Base-by-base conservation (phyloP, 352 stramenopile species). In the Pythium myriotylum region DNA sequence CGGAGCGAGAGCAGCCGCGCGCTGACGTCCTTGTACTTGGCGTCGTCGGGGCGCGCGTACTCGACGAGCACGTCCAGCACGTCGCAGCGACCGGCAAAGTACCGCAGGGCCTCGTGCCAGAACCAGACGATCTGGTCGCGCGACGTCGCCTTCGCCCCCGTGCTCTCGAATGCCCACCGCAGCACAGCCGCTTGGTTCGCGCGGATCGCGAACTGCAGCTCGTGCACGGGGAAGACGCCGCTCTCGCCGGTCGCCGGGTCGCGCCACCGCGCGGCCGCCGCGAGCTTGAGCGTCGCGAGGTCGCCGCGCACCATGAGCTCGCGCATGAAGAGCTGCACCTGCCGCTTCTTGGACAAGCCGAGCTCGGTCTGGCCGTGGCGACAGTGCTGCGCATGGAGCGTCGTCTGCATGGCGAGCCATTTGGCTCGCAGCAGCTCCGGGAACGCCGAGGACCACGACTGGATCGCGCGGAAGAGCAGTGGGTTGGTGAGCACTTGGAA, bases 271-370 rank as follows among this genome's bases (percentile, higher is more conserved):
- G 26, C 37, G 9, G 26, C 3, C 17, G n/a, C 7, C 13, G 29
- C 32, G 29, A 55, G 48, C 19, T 35, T n/a, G 7, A 55, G 48
- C 19, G 48, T 55, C 19, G 29, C 27, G 9, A 29, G 16, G 19
- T 55, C 48, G 48, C 48, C 29, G n/a, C 16, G 9, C 17, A 43
- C n/a, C 48, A 55, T 55, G n/a, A 43, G 48, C 32, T 55, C 48
- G 32, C 48, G 48, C 48, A 55, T 43, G 20, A 55, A 55, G 8
- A 55, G 48, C 32, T 55, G 29, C 9, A 22, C n/a, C 13, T 29
- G 33, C 16, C 48, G 48, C 9, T 13, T 22, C 20, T 45, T 45
- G 32, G 26, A 20, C 5, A 20, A n/a, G 37, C 22, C 9, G 17
- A 51, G 16, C 12, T 20, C 20, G 20, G 22, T 4, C 22, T 3